Evolutionary conservation across 257 asterid species (phyloP).

Genomic region (Rauvolfia tetraphylla): DNA sequence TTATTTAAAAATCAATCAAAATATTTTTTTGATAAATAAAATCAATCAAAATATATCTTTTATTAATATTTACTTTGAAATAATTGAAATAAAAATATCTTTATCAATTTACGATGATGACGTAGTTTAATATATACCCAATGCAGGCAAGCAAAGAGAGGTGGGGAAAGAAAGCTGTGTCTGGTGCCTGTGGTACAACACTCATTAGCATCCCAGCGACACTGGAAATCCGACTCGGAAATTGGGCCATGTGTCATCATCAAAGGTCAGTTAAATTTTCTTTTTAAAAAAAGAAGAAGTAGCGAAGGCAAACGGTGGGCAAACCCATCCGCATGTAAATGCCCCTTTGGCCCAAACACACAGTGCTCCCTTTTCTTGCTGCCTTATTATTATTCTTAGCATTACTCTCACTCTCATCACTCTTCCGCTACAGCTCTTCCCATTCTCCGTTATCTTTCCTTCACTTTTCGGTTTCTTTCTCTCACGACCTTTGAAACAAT

Average conservation of each 20-base stretch:
- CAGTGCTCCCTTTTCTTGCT: background rate
- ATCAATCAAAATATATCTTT: too few species aligned
- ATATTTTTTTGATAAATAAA: too few species aligned
- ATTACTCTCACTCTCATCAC: background rate
- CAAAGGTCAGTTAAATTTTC: background rate
- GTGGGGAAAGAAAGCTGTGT: background rate
- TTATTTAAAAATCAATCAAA: too few species aligned
- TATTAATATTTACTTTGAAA: too few species aligned
- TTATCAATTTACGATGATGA: too few species aligned
- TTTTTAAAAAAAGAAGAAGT: background rate
- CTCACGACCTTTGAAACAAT: background rate
- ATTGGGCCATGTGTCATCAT: background rate
- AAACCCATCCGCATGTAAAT: slow-evolving; percentile 11
- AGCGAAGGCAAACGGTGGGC: background rate
- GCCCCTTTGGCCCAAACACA: slow-evolving; percentile 11
- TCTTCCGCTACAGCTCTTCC: too few species aligned
- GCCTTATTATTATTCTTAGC: background rate
- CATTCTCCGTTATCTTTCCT: background rate
- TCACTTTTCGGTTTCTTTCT: background rate
- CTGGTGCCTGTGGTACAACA: background rate
- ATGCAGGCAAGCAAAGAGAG: background rate
- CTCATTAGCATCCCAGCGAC: background rate
- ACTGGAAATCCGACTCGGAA: slow-evolving; percentile 3
- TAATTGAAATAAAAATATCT: too few species aligned
- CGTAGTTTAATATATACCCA: background rate